phyloP scores from a whole-genome alignment of 805 yeast genomes.

The Sugiyamaella boreocaroliniensis region DNA sequence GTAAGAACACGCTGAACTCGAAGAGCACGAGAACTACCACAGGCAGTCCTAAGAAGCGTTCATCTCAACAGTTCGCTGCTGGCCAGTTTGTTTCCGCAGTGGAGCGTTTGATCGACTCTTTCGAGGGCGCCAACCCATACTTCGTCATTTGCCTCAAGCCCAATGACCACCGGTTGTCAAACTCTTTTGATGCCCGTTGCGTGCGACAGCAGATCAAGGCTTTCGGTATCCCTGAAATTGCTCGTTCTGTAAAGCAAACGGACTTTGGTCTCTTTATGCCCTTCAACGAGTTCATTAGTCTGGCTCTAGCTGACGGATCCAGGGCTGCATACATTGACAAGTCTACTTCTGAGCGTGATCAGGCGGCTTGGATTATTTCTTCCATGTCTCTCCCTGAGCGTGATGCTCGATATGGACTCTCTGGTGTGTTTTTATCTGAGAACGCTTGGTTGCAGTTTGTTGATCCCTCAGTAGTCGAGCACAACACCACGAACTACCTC shows the following conservation, averaged over 20 bases:
- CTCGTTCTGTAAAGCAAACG: slow-evolving; percentile 32
- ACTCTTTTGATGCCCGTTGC: slow-evolving; percentile 37
- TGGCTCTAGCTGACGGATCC: slow-evolving; percentile 11
- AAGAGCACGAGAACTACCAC: slow-evolving; percentile 1
- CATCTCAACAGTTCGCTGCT: slow-evolving; percentile 13
- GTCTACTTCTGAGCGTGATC: slow-evolving; percentile 28
- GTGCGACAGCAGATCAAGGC: slow-evolving; percentile 38
- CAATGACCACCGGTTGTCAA: slow-evolving; percentile 33
- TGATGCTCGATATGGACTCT: slow-evolving; percentile 34
- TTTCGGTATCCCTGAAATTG: slow-evolving; percentile 36
- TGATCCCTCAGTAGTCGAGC: slow-evolving; percentile 33
- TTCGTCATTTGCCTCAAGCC: slow-evolving; percentile 38
- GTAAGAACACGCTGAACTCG: slow-evolving; percentile 6
- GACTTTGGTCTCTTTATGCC: slow-evolving; percentile 36
- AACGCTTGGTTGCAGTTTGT: slow-evolving; percentile 35
- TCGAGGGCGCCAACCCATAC: slow-evolving; percentile 36
- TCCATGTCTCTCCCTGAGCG: slow-evolving; percentile 32
- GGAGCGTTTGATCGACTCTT: slow-evolving; percentile 32
- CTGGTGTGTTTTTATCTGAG: slow-evolving; percentile 37
- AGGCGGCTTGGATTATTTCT: slow-evolving; percentile 25
- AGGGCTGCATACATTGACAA: slow-evolving; percentile 8
- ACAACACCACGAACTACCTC: slow-evolving; percentile 27
- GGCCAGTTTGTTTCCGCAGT: slow-evolving; percentile 32
- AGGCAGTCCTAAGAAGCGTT: slow-evolving; percentile 9
- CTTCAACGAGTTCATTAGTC: slow-evolving; percentile 31